Evolutionary conservation across 2,329 filamentous ascomycete genomes (phyloP), one percentile per base, ranked within the genome.

Genomic region (Paracorniculantispora psalliotae): DNA sequence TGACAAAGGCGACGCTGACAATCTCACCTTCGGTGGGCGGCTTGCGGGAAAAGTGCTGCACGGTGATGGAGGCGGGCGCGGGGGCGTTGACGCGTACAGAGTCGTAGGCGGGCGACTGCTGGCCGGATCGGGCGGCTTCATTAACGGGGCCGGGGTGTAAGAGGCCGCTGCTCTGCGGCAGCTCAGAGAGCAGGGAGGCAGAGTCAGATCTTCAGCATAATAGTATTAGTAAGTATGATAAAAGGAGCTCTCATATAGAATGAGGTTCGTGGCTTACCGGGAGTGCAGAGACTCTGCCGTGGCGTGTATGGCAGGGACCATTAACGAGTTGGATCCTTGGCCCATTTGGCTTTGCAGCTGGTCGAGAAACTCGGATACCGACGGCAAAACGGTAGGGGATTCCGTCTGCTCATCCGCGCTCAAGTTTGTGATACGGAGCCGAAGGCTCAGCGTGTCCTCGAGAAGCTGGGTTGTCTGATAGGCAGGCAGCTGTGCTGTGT

Each of bases 391-490:
- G 2, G 59, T 60, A 30, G 63, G 65, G 7, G 67, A 58, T 3
- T 63, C 62, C 6, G 46, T 64, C 43, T 69, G 63, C 1, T 58
- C 63, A 21, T 65, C 64, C 2, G 61, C 43, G 10, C 65, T 63
- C 1, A 62, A 56, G 6, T 50, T 48, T 17, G 17, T 30, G 13
- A 68, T 56, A 5, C 62, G 60, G n/a, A 55, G 56, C 8, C 65
- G 65, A 13, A 69, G 49, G 9, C 50, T 61, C 9, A 63, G 50
- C n/a, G 61, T 61, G 28, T 67, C 66, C 26, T 67, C 64, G 1
- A 68, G 60, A 4, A 69, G 65, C 60, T 69, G 67, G 10, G 66
- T 66, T 60, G 63, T 66, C 58, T 63, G 64, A 30, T 69, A 69
- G 0, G 66, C 63, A 0, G 67, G 67, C 30, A 69, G 67, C 28